phyloP scores from a whole-genome alignment of 2,329 filamentous ascomycete genomes.

The Aspergillus ochraceoroseus region DNA sequence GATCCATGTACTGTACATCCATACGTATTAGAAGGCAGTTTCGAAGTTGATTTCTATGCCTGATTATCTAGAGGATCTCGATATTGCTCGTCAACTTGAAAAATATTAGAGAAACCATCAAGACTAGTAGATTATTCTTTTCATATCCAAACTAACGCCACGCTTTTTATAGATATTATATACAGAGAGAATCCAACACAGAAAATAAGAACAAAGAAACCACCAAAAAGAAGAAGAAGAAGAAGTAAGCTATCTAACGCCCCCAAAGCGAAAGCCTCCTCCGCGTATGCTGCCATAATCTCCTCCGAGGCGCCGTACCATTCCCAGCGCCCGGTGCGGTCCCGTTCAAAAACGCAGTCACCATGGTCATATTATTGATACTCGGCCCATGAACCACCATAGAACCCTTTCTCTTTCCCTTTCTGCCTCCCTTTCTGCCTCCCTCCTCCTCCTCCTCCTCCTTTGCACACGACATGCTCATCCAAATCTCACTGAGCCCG shows the following conservation, averaged over 20 bases:
- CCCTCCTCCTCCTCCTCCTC: conserved; percentile 10
- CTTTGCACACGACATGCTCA: conserved; percentile 28
- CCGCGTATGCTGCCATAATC: conserved; percentile 2
- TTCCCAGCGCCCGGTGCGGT: background rate
- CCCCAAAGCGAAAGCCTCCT: conserved; percentile 3
- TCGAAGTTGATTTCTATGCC: background rate
- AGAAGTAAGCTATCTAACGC: background rate
- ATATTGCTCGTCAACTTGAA: too few relatives aligned
- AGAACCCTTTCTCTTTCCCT: conserved; percentile 1
- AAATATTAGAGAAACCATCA: too few relatives aligned
- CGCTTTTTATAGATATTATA: too few relatives aligned
- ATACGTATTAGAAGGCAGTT: background rate
- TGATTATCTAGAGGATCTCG: background rate
- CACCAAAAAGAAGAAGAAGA: background rate
- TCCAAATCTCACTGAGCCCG: conserved; percentile 30
- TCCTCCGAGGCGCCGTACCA: conserved; percentile 1
- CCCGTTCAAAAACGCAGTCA: background rate
- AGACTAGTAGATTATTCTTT: too few relatives aligned
- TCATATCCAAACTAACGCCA: too few relatives aligned
- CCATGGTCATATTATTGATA: background rate
- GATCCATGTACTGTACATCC: too few relatives aligned
- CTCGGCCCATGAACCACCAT: background rate
- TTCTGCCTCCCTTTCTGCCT: too few relatives aligned
- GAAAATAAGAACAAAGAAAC: background rate
- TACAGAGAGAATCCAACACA: too few relatives aligned